Percentiles rank a stretch among this genome's conserved stretches.
Conservation (phyloP, 306 rosid genomes). For the Parietaria judaica region DNA sequence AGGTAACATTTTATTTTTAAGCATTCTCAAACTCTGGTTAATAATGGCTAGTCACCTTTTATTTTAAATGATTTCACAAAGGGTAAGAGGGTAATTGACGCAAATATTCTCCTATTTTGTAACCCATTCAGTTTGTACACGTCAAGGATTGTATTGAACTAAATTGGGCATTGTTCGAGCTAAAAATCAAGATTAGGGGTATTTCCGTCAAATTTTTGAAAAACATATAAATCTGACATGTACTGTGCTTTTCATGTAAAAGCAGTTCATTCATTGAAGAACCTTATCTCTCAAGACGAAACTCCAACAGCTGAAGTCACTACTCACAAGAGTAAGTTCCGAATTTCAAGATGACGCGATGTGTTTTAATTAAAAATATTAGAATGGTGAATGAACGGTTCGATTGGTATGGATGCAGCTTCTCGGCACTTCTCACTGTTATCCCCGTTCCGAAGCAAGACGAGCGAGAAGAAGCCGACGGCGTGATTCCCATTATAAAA, state of each 20-base stretch:
- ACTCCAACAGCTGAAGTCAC: constrained; percentile 50
- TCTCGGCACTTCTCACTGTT: constrained; percentile 84
- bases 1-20: constrained; percentile 42
- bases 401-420: constrained; percentile 41
- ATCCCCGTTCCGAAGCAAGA: constrained; percentile 91
- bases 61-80: too few relatives aligned
- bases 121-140: too few relatives aligned
- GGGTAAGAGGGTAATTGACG: too few relatives aligned
- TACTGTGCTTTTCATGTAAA: constrained; percentile 13
- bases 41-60: neutral
- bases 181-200: too few relatives aligned
- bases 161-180: too few relatives aligned
- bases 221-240: constrained; percentile 12
- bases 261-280: constrained; percentile 73
- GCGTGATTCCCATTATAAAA: constrained; percentile 23
- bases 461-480: constrained; percentile 56
- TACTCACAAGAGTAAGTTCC: constrained; percentile 63
- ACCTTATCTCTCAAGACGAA: constrained; percentile 81
- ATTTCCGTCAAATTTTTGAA: too few relatives aligned
- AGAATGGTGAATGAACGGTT: neutral
- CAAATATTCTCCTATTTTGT: too few relatives aligned
- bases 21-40: neutral
- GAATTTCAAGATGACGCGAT: constrained; percentile 8
- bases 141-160: too few relatives aligned
- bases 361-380: constrained; percentile 5